These are phyloP conservation scores for Colletotrichum lini DNA, from an alignment of 2,329 filamentous ascomycete genomes.

Conservation along the genomic window DNA sequence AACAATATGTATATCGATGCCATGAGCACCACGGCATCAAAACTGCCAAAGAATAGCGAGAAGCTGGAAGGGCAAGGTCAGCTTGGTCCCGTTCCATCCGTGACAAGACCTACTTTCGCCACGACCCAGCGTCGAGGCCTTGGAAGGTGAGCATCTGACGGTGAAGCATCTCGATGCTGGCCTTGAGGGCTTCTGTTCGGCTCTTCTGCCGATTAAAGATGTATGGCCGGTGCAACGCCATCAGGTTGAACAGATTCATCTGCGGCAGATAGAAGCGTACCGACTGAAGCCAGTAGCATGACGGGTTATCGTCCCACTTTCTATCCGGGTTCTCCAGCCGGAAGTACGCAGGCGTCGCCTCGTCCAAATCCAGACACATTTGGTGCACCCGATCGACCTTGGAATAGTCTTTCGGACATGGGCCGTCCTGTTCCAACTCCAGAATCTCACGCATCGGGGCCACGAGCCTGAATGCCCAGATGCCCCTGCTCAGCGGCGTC, in stretches of 20 bases:
- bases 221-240: constrained; percentile 74
- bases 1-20: constrained; percentile 74
- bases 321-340: constrained; percentile 70
- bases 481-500: constrained; percentile 67
- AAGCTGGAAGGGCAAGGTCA: constrained; percentile 53
- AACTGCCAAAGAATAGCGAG: constrained; percentile 73
- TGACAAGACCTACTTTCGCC: constrained; percentile 53
- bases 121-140: constrained; percentile 65
- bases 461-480: constrained; percentile 66
- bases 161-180: constrained; percentile 69
- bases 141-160: constrained; percentile 67
- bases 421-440: constrained; percentile 69
- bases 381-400: constrained; percentile 69
- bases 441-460: constrained; percentile 67
- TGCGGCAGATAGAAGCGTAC: constrained; percentile 64
- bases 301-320: constrained; percentile 67
- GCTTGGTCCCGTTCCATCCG: background rate
- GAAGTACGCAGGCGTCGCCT: constrained; percentile 66
- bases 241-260: constrained; percentile 65
- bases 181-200: constrained; percentile 68
- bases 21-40: constrained; percentile 74
- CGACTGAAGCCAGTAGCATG: constrained; percentile 66
- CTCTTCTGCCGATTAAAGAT: constrained; percentile 70
- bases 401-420: constrained; percentile 67
- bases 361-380: constrained; percentile 63